Evolutionary conservation across 768 basidiomycete species (phyloP).

Genomic region (Lentinula detonsa): DNA sequence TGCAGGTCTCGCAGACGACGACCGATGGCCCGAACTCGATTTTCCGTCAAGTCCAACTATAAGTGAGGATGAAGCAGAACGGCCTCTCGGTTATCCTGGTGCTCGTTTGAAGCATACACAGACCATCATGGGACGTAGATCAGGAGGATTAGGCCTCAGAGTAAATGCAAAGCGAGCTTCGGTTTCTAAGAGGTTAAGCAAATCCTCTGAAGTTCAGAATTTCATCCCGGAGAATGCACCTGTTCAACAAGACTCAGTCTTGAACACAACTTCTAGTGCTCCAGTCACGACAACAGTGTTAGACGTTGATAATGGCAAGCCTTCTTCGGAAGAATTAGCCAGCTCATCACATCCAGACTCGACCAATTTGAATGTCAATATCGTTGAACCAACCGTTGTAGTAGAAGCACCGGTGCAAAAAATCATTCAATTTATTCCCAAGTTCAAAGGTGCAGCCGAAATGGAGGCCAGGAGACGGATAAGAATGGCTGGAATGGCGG

Average conservation of each 20-base stretch:
- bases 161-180: conserved; percentile 60
- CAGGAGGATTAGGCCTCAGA: conserved; percentile 72
- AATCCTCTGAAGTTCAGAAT: conserved; percentile 27
- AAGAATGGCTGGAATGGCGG: conserved; percentile 49
- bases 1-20: conserved; percentile 69
- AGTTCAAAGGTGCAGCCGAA: conserved; percentile 79
- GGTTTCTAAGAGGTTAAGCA: conserved; percentile 43
- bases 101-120: conserved; percentile 74
- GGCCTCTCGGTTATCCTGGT: conserved; percentile 41
- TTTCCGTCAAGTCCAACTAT: conserved; percentile 62
- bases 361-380: conserved; percentile 26
- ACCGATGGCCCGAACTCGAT: conserved; percentile 82
- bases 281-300: not conserved
- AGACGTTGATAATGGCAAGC: conserved; percentile 18
- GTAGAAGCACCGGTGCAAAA: conserved; percentile 44
- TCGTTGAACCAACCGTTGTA: conserved; percentile 28
- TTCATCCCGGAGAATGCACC: conserved; percentile 26
- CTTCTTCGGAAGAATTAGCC: not conserved
- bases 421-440: conserved; percentile 61
- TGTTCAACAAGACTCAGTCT: conserved; percentile 20
- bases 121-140: conserved; percentile 78
- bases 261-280: conserved; percentile 4
- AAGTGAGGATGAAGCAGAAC: conserved; percentile 61
- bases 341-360: conserved; percentile 8
- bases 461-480: conserved; percentile 71